These are phyloP conservation scores for Pseudocercospora crystallina DNA, from an alignment of 2,329 filamentous ascomycete species.

Conservation along the genomic window DNA sequence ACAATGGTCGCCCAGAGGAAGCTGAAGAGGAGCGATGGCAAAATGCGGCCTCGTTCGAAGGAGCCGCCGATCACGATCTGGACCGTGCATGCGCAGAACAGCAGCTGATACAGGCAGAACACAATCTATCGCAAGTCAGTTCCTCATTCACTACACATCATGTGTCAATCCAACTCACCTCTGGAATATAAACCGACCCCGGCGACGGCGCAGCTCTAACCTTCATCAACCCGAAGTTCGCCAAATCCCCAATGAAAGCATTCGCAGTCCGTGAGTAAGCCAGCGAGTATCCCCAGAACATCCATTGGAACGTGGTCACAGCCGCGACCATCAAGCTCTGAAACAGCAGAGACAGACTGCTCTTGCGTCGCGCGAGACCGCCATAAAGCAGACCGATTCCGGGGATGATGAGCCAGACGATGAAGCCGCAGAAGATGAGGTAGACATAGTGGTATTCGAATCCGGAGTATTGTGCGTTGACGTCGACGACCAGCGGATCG, in stretches of 20 bases:
- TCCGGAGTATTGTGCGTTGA: conserved; percentile 60
- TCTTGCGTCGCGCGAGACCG: conserved; percentile 63
- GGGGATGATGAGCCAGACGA: conserved; percentile 67
- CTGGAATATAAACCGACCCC: conserved; percentile 57
- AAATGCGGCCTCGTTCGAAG: conserved; percentile 63
- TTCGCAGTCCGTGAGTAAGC: conserved; percentile 61
- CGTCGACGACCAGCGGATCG: conserved; percentile 53
- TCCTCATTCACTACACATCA: background rate
- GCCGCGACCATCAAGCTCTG: conserved; percentile 60
- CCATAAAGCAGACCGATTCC: conserved; percentile 66
- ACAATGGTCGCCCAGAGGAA: conserved; percentile 66
- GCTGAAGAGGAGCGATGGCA: conserved; percentile 63
- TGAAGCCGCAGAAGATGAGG: conserved; percentile 57
- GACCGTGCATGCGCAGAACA: conserved; percentile 63
- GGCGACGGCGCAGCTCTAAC: conserved; percentile 61
- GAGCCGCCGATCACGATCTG: conserved; percentile 66
- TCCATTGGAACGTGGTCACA: conserved; percentile 60
- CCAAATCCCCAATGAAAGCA: conserved; percentile 63
- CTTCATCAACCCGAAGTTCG: conserved; percentile 62
- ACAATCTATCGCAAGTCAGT: conserved; percentile 45
- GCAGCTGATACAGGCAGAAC: conserved; percentile 65
- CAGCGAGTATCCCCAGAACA: conserved; percentile 65
- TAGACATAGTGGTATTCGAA: conserved; percentile 63
- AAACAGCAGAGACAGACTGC: conserved; percentile 61
- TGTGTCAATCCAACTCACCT: conserved; percentile 31